Evolutionary conservation across 495 filamentous ascomycete species (phyloP), one percentile per base, ranked within the genome.

Genomic region (Xylaria curta): DNA sequence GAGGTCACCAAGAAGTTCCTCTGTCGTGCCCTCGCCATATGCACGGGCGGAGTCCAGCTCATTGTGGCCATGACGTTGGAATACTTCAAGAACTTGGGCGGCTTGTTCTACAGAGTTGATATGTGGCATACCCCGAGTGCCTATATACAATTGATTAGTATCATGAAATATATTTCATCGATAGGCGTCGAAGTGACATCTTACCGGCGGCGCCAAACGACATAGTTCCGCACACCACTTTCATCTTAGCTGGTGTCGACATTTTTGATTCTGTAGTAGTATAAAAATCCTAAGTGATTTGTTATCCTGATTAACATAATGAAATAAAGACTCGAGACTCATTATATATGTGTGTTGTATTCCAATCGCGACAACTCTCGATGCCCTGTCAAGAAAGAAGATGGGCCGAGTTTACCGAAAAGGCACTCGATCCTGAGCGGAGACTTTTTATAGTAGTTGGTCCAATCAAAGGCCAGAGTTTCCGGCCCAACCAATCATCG

Each of bases 21-120:
- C 88, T 0, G 85, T 87, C 9, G 81, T 78, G 19, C 87, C 87
- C 38, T 73, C 80, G 21, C 84, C 86, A 66, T 89, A 89, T 7
- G 82, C 71, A 17, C 86, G 83, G 5, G 88, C 87, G 3, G 87
- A 89, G 76, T 91, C 89, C 70, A 91, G 74, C 66, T 89, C 87
- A 62, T 82, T 83, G 79, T 90, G 84, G 26, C 88, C 88, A 71
- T 86, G 78, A 0, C 69, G 63, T 74, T 90, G 86, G 77, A 91
- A 89, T 53, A 66, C 63, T 31, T 66, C 63, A 8, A 66, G 63
- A 8, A 66, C 63, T 31, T 82, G 77, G 75, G 88, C 85, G 42
- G 90, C 79, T 40, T 82, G 79, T 51, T 76, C 76, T 49, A 60
- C 68, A 5, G 73, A 75, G 36, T 76, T 76, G 36, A 74, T 62